A percentile compares a stretch with the other conserved stretches of the same genome.
Conservation (phyloP, 192 early-diverging fungal genomes). For the Coemansia sp. region DNA sequence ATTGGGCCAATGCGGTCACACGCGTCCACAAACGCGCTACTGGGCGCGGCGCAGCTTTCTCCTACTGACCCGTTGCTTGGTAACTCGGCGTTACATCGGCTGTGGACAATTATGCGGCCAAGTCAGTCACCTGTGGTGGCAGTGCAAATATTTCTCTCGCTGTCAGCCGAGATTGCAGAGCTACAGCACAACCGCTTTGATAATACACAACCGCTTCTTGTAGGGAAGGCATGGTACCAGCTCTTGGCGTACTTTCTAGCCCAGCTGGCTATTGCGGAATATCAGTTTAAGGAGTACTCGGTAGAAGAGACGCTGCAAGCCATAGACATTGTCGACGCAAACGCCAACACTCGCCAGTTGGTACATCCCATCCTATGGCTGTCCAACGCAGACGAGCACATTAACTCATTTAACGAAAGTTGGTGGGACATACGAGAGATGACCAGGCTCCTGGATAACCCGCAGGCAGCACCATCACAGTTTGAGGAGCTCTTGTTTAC, state of each 20-base stretch:
- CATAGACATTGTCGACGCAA: conserved; percentile 22
- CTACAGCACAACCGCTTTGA: conserved; percentile 16
- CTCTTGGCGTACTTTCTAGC: conserved; percentile 24
- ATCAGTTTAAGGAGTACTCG: conserved; percentile 24
- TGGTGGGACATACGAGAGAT: conserved; percentile 20
- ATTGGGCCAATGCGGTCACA: neutral
- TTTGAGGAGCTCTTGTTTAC: conserved; percentile 7
- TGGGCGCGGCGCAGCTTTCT: neutral
- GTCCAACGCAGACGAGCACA: neutral
- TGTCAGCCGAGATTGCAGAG: conserved; percentile 34
- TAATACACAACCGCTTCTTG: conserved; percentile 8
- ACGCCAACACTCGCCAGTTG: conserved; percentile 1
- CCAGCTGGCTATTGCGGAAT: conserved; percentile 30
- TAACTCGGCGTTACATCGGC: neutral
- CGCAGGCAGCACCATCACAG: neutral
- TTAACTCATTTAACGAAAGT: conserved; percentile 15
- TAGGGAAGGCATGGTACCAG: conserved; percentile 25
- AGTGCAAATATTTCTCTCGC: conserved; percentile 31
- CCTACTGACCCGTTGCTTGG: neutral
- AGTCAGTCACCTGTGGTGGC: conserved; percentile 9
- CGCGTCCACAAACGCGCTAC: conserved; percentile 4
- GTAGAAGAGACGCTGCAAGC: conserved; percentile 13
- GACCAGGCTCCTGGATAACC: conserved; percentile 8
- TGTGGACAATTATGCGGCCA: conserved; percentile 45
- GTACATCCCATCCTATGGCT: conserved; percentile 31